Evolutionary conservation across 345 rosid genomes (phyloP).

Genomic region (Boechera stricta): DNA sequence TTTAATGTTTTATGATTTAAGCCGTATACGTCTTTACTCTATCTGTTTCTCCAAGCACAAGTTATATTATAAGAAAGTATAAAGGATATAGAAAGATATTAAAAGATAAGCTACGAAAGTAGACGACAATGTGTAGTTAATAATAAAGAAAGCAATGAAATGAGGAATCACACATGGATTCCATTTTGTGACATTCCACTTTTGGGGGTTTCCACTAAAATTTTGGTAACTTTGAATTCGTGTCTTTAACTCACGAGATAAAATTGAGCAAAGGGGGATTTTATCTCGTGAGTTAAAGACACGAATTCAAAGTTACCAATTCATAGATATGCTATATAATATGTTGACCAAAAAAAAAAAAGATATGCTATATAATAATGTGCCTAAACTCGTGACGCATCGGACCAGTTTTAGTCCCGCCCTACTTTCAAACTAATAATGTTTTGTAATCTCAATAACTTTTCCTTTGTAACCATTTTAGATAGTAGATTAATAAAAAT

Average conservation of each 20-base stretch:
- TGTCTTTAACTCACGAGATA: constrained; percentile 35
- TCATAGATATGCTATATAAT: constrained; percentile 10
- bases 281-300: too few relatives aligned
- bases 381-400: constrained; percentile 20
- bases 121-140: constrained; percentile 18
- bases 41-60: background rate
- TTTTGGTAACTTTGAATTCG: constrained; percentile 18
- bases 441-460: background rate
- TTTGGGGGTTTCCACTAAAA: constrained; percentile 33
- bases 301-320: background rate
- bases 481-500: background rate
- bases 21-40: background rate
- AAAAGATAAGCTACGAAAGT: constrained; percentile 16
- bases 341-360: too few relatives aligned
- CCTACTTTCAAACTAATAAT: constrained; percentile 2
- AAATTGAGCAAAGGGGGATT: background rate
- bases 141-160: constrained; percentile 26
- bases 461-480: background rate
- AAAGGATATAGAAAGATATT: background rate
- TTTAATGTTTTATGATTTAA: background rate
- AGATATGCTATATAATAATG: background rate
- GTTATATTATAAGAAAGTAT: background rate
- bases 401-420: constrained; percentile 7
- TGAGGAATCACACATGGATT: constrained; percentile 46
- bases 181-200: constrained; percentile 42